phyloP scores from a whole-genome alignment of 768 basidiomycete species.

The Kwoniella bestiolae region DNA sequence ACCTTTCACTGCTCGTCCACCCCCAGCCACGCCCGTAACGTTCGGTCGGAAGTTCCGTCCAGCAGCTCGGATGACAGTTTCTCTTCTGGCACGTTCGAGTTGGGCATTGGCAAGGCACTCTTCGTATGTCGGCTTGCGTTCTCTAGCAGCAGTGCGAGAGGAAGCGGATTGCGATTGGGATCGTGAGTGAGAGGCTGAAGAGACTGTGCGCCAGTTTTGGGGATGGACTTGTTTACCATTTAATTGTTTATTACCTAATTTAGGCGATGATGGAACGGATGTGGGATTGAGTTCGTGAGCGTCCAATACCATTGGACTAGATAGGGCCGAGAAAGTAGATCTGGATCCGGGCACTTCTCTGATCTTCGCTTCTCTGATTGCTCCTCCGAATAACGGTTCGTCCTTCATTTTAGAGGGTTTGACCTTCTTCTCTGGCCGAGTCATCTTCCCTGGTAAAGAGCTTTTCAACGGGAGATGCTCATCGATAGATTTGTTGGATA shows the following conservation, averaged over 20 bases:
- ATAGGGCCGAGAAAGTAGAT: slow-evolving; percentile 13
- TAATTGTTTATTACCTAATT: slow-evolving; percentile 1
- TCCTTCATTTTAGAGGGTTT: background rate
- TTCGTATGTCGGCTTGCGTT: slow-evolving; percentile 33
- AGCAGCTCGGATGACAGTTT: slow-evolving; percentile 55
- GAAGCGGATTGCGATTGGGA: slow-evolving; percentile 24
- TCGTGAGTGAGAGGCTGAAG: background rate
- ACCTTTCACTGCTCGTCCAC: slow-evolving; percentile 27
- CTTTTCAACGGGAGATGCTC: background rate
- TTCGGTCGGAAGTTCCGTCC: slow-evolving; percentile 43
- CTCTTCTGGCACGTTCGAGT: slow-evolving; percentile 48
- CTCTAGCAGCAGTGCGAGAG: background rate
- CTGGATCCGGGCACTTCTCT: slow-evolving; percentile 37
- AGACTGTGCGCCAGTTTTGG: slow-evolving; percentile 50
- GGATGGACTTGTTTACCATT: slow-evolving; percentile 35
- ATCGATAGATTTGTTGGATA: background rate
- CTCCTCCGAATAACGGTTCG: slow-evolving; percentile 15
- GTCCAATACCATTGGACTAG: slow-evolving; percentile 37
- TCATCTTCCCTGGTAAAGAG: slow-evolving; percentile 22
- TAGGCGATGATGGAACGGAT: slow-evolving; percentile 4
- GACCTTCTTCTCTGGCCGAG: slow-evolving; percentile 15
- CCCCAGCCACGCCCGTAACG: background rate
- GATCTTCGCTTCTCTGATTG: slow-evolving; percentile 19
- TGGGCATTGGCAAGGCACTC: slow-evolving; percentile 52
- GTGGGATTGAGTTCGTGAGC: slow-evolving; percentile 28